Percentiles rank a stretch among this genome's conserved stretches.
phyloP scores from a whole-genome alignment of 2,329 filamentous ascomycete genomes.

The Colletotrichum sp. region DNA sequence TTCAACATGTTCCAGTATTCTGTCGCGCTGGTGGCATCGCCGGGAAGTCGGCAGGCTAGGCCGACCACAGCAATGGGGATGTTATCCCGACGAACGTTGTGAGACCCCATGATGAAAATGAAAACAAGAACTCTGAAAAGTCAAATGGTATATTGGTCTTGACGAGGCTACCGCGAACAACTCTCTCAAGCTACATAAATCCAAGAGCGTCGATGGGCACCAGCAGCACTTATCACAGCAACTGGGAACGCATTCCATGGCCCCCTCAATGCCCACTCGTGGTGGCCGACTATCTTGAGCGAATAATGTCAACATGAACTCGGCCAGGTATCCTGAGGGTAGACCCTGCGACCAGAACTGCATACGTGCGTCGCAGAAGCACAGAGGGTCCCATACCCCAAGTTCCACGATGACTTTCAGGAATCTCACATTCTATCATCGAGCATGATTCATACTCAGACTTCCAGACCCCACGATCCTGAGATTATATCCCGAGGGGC shows the following conservation, averaged over 20 bases:
- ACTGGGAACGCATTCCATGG: not conserved
- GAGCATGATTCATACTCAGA: not conserved
- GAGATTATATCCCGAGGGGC: not conserved
- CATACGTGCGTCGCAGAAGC: not conserved
- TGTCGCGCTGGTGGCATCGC: constrained; percentile 33
- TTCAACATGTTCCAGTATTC: constrained; percentile 43
- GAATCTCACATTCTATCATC: not conserved
- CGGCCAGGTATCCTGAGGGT: not conserved
- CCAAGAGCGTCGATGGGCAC: not conserved
- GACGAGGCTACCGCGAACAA: not conserved
- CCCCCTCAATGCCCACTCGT: not conserved
- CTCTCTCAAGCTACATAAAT: not conserved
- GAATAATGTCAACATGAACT: not conserved
- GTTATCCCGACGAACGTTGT: constrained; percentile 28
- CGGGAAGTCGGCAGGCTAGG: constrained; percentile 46
- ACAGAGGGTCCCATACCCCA: not conserved
- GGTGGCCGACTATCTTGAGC: not conserved
- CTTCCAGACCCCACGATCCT: not conserved
- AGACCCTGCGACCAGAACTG: not conserved
- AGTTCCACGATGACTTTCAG: not conserved
- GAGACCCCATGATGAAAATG: not conserved
- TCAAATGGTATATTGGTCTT: not conserved
- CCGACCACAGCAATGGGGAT: constrained; percentile 46
- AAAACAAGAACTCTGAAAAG: not conserved
- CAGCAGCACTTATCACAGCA: not conserved